Conservation (phyloP, 495 filamentous ascomycete genomes). For the Lasiosphaeriaceae sp. region DNA sequence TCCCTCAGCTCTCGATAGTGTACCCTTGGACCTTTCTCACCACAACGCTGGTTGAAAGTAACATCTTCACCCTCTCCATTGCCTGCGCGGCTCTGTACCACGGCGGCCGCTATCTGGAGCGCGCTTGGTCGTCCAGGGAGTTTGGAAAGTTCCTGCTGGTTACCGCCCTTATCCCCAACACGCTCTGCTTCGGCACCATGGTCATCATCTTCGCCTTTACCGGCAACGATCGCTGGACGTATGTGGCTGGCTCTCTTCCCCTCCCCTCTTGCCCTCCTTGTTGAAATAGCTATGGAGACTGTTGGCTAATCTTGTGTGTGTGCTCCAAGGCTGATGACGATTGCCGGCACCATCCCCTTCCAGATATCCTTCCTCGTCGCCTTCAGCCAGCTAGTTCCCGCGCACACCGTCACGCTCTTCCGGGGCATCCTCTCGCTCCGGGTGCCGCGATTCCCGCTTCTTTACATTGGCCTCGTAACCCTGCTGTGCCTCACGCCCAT, state of each 20-base stretch:
- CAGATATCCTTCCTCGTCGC: conserved; percentile 95
- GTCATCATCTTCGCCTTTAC: conserved; percentile 67
- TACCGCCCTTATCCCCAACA: conserved; percentile 73
- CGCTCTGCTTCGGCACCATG: conserved; percentile 67
- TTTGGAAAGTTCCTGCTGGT: conserved; percentile 87
- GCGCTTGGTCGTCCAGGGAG: conserved; percentile 91
- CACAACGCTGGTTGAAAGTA: conserved; percentile 87
- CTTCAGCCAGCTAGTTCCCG: conserved; percentile 96
- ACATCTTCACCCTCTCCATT: conserved; percentile 79
- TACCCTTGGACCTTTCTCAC: conserved; percentile 93
- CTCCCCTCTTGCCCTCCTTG: not conserved
- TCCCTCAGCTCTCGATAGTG: conserved; percentile 75
- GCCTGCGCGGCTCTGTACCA: conserved; percentile 82
- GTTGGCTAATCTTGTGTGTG: not conserved
- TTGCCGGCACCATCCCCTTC: conserved; percentile 82
- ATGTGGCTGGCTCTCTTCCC: conserved; percentile 32
- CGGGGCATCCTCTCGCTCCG: conserved; percentile 83
- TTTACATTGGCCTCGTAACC: conserved; percentile 75
- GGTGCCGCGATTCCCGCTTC: conserved; percentile 82
- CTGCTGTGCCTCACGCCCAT: conserved; percentile 73
- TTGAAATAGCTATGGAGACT: not conserved
- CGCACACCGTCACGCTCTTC: conserved; percentile 95
- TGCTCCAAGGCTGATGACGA: conserved; percentile 61
- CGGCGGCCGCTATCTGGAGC: conserved; percentile 91
- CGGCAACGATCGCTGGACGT: conserved; percentile 65